These are phyloP conservation scores for Bipolaris zeicola DNA, from an alignment of 2,329 filamentous ascomycete genomes.

Conservation along the genomic window DNA sequence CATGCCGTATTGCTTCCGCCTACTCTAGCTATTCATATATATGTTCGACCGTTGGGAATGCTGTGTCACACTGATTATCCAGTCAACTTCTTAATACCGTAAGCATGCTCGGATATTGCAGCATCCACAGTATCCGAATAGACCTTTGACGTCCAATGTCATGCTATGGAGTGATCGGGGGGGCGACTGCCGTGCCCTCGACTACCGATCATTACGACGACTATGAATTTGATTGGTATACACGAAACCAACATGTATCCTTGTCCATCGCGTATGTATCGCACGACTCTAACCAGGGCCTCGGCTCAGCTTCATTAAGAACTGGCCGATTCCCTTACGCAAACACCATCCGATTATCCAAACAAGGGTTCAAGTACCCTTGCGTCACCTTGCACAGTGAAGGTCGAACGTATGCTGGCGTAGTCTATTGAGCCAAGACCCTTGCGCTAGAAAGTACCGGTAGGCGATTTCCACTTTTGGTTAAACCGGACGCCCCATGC, in stretches of 20 bases:
- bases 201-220: not conserved
- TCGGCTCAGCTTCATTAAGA: not conserved
- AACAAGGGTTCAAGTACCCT: not conserved
- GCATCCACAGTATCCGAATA: conserved; percentile 20
- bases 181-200: not conserved
- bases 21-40: not conserved
- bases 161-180: conserved; percentile 1
- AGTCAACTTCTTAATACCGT: not conserved
- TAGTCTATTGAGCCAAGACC: not conserved
- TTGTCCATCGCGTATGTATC: not conserved
- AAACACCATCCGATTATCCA: not conserved
- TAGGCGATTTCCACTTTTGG: not conserved
- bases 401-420: not conserved
- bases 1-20: not conserved
- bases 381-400: not conserved
- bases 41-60: not conserved
- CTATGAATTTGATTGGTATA: not conserved
- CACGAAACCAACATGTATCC: not conserved
- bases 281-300: not conserved
- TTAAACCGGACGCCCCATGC: not conserved
- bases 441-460: not conserved
- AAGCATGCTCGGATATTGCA: conserved; percentile 14
- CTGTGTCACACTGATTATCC: not conserved
- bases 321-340: not conserved
- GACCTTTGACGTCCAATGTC: conserved; percentile 1